phyloP scores from a whole-genome alignment of 2,329 filamentous ascomycete species.

The Neurospora sp. region DNA sequence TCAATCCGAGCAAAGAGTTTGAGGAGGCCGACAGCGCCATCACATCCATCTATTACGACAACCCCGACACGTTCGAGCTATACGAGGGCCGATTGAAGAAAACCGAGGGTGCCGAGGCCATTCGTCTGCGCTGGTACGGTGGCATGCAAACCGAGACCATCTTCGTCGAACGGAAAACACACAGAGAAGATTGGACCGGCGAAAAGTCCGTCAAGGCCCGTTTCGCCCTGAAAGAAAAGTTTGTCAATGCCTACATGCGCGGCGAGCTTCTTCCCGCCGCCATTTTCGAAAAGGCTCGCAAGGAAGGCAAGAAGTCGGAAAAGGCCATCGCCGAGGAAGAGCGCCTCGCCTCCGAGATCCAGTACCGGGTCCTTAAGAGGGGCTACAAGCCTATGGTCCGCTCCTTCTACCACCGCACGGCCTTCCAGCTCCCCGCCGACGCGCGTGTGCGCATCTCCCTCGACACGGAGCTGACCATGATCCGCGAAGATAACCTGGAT shows the following conservation, averaged over 20 bases:
- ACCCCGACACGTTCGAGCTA: slow-evolving; percentile 84
- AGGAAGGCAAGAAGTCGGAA: slow-evolving; percentile 87
- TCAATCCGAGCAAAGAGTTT: slow-evolving; percentile 96
- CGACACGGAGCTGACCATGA: slow-evolving; percentile 91
- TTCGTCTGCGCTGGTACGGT: slow-evolving; percentile 93
- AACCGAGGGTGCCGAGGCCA: slow-evolving; percentile 93
- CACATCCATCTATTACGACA: slow-evolving; percentile 98
- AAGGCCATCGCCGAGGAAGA: slow-evolving; percentile 89
- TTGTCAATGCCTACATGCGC: slow-evolving; percentile 81
- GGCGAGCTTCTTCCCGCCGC: slow-evolving; percentile 77
- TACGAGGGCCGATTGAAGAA: slow-evolving; percentile 95
- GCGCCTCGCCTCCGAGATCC: slow-evolving; percentile 80
- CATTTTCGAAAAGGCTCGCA: slow-evolving; percentile 93
- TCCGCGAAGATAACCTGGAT: slow-evolving; percentile 89
- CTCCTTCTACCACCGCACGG: slow-evolving; percentile 96
- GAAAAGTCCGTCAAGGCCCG: slow-evolving; percentile 98
- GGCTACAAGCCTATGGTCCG: slow-evolving; percentile 82
- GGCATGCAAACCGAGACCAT: slow-evolving; percentile 93
- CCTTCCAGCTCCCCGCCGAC: slow-evolving; percentile 94
- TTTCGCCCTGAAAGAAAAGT: slow-evolving; percentile 93
- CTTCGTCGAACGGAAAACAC: slow-evolving; percentile 95
- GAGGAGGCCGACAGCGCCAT: slow-evolving; percentile 85
- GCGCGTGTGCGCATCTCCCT: slow-evolving; percentile 93
- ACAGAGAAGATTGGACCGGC: slow-evolving; percentile 97
- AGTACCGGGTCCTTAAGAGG: slow-evolving; percentile 84